phyloP scores from a whole-genome alignment of 1,284 basidiomycete genomes.

The Marasmius sp. region DNA sequence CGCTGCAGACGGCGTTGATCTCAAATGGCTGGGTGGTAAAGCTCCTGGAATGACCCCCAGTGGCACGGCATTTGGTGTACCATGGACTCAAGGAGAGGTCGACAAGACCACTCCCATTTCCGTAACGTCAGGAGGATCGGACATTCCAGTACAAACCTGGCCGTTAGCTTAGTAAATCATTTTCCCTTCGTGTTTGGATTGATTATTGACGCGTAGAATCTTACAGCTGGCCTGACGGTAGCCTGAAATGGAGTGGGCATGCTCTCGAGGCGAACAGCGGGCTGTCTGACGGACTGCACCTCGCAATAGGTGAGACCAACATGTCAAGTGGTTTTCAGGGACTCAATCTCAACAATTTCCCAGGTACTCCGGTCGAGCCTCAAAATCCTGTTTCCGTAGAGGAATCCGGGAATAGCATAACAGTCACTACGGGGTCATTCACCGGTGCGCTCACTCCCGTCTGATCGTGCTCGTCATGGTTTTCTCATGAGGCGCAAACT shows the following conservation, averaged over 20 bases:
- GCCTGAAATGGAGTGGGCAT: slow-evolving; percentile 44
- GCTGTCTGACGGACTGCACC: slow-evolving; percentile 23
- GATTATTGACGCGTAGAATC: neutral
- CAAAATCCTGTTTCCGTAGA: slow-evolving; percentile 33
- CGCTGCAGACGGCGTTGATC: slow-evolving; percentile 1
- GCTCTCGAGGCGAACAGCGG: slow-evolving; percentile 31
- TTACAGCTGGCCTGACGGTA: slow-evolving; percentile 41
- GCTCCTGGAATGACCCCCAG: slow-evolving; percentile 29
- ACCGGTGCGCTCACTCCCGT: slow-evolving; percentile 23
- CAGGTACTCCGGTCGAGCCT: slow-evolving; percentile 35
- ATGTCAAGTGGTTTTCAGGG: neutral
- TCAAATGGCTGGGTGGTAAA: slow-evolving; percentile 7
- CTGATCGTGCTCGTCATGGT: neutral
- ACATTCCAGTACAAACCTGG: slow-evolving; percentile 39
- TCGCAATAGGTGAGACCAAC: slow-evolving; percentile 21
- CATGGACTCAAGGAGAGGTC: slow-evolving; percentile 39
- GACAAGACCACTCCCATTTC: slow-evolving; percentile 38
- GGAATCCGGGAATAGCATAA: slow-evolving; percentile 24
- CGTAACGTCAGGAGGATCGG: slow-evolving; percentile 24
- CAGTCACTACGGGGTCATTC: slow-evolving; percentile 37
- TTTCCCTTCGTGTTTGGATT: neutral
- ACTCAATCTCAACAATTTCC: neutral
- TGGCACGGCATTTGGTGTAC: slow-evolving; percentile 38
- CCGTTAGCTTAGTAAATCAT: slow-evolving; percentile 36
- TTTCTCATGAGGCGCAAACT: neutral